Evolutionary conservation across 2,329 filamentous ascomycete species (phyloP).

Genomic region (Monilinia fructicola): DNA sequence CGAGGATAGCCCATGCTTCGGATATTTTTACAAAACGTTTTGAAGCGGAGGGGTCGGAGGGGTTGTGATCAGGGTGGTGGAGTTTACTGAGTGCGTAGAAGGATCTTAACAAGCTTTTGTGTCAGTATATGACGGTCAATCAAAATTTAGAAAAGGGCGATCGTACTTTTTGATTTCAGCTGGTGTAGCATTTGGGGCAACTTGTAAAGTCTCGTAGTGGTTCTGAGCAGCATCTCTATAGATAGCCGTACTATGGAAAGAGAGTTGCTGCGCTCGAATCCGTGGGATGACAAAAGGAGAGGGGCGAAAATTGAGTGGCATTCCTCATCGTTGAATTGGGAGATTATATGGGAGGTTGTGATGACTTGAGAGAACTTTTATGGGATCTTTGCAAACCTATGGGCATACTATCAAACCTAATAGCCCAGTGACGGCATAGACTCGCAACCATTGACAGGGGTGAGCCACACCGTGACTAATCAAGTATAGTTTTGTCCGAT

Average conservation of each 20-base stretch:
- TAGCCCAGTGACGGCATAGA: conserved; percentile 18
- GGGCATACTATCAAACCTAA: background rate
- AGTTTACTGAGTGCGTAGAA: conserved; percentile 91
- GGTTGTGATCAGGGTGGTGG: conserved; percentile 92
- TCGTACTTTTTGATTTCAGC: conserved; percentile 80
- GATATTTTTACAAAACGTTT: conserved; percentile 79
- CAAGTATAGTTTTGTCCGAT: background rate
- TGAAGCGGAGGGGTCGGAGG: conserved; percentile 67
- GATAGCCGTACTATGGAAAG: conserved; percentile 51
- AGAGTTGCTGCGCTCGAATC: conserved; percentile 36
- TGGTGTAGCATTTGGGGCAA: conserved; percentile 67
- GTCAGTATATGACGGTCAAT: conserved; percentile 6
- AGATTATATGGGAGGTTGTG: conserved; percentile 1
- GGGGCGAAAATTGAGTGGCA: conserved; percentile 51
- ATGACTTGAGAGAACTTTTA: conserved; percentile 4
- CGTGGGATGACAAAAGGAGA: conserved; percentile 24
- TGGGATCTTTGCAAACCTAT: background rate
- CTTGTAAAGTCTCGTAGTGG: conserved; percentile 79
- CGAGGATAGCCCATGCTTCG: conserved; percentile 79
- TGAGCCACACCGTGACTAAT: background rate
- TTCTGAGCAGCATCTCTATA: conserved; percentile 46
- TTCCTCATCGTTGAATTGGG: conserved; percentile 45
- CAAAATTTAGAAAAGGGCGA: conserved; percentile 2
- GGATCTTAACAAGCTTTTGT: conserved; percentile 47
- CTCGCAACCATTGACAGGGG: background rate